Evolutionary conservation across 768 basidiomycete genomes (phyloP).

Genomic region (Chiua virens): DNA sequence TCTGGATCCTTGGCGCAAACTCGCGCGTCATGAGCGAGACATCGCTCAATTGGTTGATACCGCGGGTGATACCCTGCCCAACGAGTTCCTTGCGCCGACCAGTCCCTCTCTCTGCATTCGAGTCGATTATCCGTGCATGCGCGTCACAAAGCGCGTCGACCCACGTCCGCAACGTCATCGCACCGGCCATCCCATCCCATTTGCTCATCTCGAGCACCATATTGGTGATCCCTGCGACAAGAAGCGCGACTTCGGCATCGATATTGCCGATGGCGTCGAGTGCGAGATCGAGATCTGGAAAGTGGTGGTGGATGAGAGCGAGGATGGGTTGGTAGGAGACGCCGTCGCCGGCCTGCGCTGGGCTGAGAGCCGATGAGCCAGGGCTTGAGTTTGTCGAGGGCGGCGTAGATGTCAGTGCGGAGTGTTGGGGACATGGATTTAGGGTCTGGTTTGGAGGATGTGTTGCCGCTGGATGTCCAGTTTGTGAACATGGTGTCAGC

Average conservation of each 20-base stretch:
- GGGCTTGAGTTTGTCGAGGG: slow-evolving; percentile 45
- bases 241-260: slow-evolving; percentile 48
- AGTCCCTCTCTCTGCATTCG: slow-evolving; percentile 4
- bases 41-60: slow-evolving; percentile 51
- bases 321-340: slow-evolving; percentile 49
- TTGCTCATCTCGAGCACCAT: slow-evolving; percentile 55
- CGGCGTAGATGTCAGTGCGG: slow-evolving; percentile 50
- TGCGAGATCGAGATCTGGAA: slow-evolving; percentile 45
- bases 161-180: slow-evolving; percentile 58
- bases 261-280: slow-evolving; percentile 46
- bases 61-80: slow-evolving; percentile 50
- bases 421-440: slow-evolving; percentile 49
- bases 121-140: slow-evolving; percentile 30
- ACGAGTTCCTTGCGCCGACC: slow-evolving; percentile 39
- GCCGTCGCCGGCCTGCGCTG: slow-evolving; percentile 54
- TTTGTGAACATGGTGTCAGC: slow-evolving; percentile 46
- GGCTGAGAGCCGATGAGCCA: slow-evolving; percentile 43
- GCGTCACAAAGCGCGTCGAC: slow-evolving; percentile 47
- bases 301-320: slow-evolving; percentile 48
- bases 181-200: slow-evolving; percentile 57
- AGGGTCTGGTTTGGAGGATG: slow-evolving; percentile 17
- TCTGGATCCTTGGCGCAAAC: slow-evolving; percentile 54
- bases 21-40: slow-evolving; percentile 52
- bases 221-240: slow-evolving; percentile 54
- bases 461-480: slow-evolving; percentile 37